Evolutionary conservation across 768 basidiomycete genomes (phyloP), one percentile per base, ranked within the genome.

Genomic region (Suillus subluteus): DNA sequence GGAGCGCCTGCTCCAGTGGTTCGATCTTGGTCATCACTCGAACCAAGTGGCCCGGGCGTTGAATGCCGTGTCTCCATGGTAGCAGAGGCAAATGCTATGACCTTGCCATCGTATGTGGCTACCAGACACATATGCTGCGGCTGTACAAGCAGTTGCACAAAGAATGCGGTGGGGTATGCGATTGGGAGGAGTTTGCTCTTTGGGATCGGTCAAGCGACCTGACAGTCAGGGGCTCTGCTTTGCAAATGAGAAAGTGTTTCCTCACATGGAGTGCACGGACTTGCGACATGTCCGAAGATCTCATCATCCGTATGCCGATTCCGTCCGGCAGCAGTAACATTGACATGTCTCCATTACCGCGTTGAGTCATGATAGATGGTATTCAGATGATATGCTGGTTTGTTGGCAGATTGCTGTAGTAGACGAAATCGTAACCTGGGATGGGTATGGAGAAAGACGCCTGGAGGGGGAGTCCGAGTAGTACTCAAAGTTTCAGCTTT

Each of bases 1-100:
- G 66, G 65, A 4, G 58, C 68, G 63, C 68, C 66, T 12, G 61
- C 68, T 12, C 69, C 69, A 66, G 69, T 50, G 9, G 13, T 26
- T 37, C 11, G 21, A 32, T 32, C 32, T 15, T 40, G 38, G 44
- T 11, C 66, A 48, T 41, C 41, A 58, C 23, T 40, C 37, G 65
- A 66, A 61, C 66, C 35, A n/a, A n/a, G n/a, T 18, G 59, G 9
- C 23, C 50, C 58, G 46, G 26, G 23, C n/a, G 35, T 43, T 62
- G 62, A 65, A 12, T 67, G 63, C 9, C 63, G 62, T 26, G 64
- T 43, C 11, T 62, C 70, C 23, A 67, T 62, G 43, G 68, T 55
- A 30, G 77, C 77, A 15, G 77, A 77, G 21, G 72, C 76, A 50
- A 77, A 77, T 18, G 76, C 76, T 4, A 77, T 12, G 38, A 78